Evolutionary conservation across 2,329 filamentous ascomycete species (phyloP), one percentile per base, ranked within the genome.

Genomic region (Coniochaeta sp.): DNA sequence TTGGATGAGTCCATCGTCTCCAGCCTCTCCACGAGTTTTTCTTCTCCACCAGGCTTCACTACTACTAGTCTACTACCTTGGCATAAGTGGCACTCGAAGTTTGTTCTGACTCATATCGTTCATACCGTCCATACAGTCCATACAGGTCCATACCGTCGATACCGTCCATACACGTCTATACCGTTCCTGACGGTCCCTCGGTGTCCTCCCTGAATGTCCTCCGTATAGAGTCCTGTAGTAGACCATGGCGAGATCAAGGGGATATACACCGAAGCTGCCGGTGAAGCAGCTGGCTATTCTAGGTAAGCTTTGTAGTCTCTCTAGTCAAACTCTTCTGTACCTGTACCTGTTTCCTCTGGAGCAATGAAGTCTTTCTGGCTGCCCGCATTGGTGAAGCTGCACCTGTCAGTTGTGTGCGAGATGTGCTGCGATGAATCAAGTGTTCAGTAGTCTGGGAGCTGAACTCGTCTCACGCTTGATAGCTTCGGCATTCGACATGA

Each of bases 261-360:
- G 55, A 53, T 58, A 58, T 51, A 68, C 66, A 56, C 78, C 82
- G 24, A 87, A 83, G 73, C 76, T 94, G 75, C 89, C 89, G 1
- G 75, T 81, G 38, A 81, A 84, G 76, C 89, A 95, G 71, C 75
- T 95, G 63, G 72, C 83, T 40, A 91, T 95, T 63, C 72, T 95
- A 57, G 84, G 87, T 91, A 77, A 75, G 79, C 58, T 50, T 54
- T 50, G 53, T 30, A 30, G 31, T 26, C n/a, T 47, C 14, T 45
- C 20, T 30, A 27, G 20, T 26, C 33, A 48, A 33, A 28, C 49
- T n/a, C 51, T 30, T 20, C 38, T 35, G 10, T n/a, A 47, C 48
- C 13, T 51, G 35, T 52, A 33, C 51, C 46, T 33, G n/a, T 49
- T 12, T 18, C 26, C 28, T 49, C 42, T 28, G n/a, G n/a, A n/a